Evolutionary conservation across 139 green algal genomes (phyloP).

Genomic region (Chlorella sp.): DNA sequence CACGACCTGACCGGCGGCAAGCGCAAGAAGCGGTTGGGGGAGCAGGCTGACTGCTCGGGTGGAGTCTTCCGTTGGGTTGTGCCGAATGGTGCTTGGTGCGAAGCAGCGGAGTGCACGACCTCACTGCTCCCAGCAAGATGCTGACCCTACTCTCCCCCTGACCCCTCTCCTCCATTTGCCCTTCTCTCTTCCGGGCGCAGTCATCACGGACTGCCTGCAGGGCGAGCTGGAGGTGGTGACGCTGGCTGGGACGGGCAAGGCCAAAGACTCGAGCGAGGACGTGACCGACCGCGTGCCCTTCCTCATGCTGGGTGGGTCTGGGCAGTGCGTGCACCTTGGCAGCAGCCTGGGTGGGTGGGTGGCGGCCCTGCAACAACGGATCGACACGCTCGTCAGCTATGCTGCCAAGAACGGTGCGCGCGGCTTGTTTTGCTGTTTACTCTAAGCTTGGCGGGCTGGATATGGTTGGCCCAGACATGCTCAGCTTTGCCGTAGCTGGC

Average conservation of each 20-base stretch:
- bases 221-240: conserved; percentile 91
- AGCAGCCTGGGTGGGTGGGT: background rate
- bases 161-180: background rate
- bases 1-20: no score
- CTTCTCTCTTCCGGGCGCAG: background rate
- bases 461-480: no score
- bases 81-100: no score
- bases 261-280: conserved; percentile 34
- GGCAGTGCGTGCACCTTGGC: background rate
- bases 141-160: background rate
- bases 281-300: conserved; percentile 29
- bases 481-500: no score
- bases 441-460: no score
- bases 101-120: no score
- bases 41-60: no score
- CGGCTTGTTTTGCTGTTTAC: no score
- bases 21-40: no score
- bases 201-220: conserved; percentile 95
- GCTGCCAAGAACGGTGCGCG: conserved; percentile 36
- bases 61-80: no score
- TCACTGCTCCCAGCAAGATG: no score
- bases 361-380: conserved; percentile 20
- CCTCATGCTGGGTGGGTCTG: conserved; percentile 25
- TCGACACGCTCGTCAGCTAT: conserved; percentile 40
- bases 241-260: conserved; percentile 78